These are phyloP conservation scores for Hebeloma cylindrosporum DNA, from an alignment of 768 basidiomycete genomes.

Conservation along the genomic window DNA sequence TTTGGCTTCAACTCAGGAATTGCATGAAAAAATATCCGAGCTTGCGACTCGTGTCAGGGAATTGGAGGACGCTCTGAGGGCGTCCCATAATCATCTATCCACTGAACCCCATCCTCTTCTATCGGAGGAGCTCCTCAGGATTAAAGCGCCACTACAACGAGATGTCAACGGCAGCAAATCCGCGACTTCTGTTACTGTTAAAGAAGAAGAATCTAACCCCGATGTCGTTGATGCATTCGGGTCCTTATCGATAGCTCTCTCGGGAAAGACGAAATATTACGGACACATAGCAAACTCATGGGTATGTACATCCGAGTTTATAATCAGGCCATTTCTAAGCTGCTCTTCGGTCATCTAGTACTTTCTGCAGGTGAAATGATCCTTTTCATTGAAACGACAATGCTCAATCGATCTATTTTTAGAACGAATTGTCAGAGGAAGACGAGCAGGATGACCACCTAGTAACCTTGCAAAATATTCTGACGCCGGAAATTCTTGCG, in stretches of 20 bases:
- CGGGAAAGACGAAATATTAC: constrained; percentile 74
- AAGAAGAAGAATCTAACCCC: constrained; percentile 63
- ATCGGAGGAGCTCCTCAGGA: constrained; percentile 66
- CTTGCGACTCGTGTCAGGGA: constrained; percentile 73
- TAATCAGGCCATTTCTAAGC: constrained; percentile 8
- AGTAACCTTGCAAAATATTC: constrained; percentile 49
- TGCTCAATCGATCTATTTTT: constrained; percentile 17
- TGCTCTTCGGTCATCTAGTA: constrained; percentile 45
- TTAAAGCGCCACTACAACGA: constrained; percentile 76
- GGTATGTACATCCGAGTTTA: constrained; percentile 42
- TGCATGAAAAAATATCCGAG: constrained; percentile 80
- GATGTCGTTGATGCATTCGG: constrained; percentile 82
- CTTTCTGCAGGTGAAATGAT: constrained; percentile 64
- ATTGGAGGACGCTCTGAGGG: constrained; percentile 68
- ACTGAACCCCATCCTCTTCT: constrained; percentile 65
- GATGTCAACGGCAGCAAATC: constrained; percentile 48
- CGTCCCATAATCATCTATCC: constrained; percentile 58
- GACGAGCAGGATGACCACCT: constrained; percentile 48
- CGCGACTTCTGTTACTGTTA: constrained; percentile 34
- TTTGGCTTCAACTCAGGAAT: constrained; percentile 74
- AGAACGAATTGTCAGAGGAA: constrained; percentile 65
- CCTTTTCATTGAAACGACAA: background rate
- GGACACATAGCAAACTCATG: constrained; percentile 77
- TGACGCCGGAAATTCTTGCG: constrained; percentile 62
- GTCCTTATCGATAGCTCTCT: constrained; percentile 69